Conservation (phyloP, 2,329 filamentous ascomycete species). For the Rutstroemia sp. region DNA sequence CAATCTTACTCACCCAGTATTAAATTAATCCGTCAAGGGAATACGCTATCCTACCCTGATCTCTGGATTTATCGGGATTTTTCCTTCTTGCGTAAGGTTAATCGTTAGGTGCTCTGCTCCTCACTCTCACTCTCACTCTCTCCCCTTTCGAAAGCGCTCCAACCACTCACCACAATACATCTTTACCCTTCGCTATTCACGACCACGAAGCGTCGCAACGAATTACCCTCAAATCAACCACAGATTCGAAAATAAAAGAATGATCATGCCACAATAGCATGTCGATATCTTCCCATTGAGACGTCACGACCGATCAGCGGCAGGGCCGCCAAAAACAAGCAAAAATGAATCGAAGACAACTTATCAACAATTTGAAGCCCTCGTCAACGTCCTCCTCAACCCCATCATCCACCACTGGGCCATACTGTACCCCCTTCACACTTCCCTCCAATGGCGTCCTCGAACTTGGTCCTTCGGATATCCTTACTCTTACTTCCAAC, state of each 20-base stretch:
- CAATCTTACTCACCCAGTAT: not conserved
- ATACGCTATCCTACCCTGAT: too few relatives aligned
- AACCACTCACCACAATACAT: too few relatives aligned
- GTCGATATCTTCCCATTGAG: constrained; percentile 10
- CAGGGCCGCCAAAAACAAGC: constrained; percentile 19
- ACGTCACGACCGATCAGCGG: constrained; percentile 15
- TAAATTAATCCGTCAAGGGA: too few relatives aligned
- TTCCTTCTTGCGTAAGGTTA: not conserved
- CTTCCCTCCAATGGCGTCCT: constrained; percentile 52
- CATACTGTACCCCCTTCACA: constrained; percentile 55
- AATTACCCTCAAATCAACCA: too few relatives aligned
- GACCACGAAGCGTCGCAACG: too few relatives aligned
- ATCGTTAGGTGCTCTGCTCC: not conserved
- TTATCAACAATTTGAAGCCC: constrained; percentile 21
- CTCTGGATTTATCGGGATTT: not conserved
- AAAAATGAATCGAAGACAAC: constrained; percentile 25
- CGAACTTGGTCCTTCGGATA: constrained; percentile 28
- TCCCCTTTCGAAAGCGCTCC: not conserved
- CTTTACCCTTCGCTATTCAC: too few relatives aligned
- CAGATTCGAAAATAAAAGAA: not conserved
- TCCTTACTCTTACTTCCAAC: constrained; percentile 38
- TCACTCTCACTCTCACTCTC: not conserved
- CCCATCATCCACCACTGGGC: constrained; percentile 29
- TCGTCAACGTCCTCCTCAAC: constrained; percentile 26
- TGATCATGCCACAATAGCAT: not conserved